Evolutionary conservation across 2,329 filamentous ascomycete species (phyloP), one percentile per base, ranked within the genome.

Genomic region (Ophiocordyceps camponoti-saundersi): DNA sequence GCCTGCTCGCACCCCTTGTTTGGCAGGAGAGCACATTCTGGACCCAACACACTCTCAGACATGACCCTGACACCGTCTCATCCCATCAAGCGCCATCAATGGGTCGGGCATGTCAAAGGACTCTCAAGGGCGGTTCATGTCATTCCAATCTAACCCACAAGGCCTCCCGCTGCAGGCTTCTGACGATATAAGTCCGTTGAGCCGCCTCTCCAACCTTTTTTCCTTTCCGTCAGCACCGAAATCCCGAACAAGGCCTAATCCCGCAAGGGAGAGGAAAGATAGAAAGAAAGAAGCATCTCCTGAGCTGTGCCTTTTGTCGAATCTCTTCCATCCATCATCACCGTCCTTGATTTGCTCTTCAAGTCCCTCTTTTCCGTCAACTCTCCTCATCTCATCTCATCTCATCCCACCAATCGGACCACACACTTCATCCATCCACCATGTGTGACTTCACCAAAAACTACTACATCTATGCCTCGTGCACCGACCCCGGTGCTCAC

Each of bases 391-490:
- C 41, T 23, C 12, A 8, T 2, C 11, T 12, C 6, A 13, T 16
- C 3, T 29, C 41, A 26, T n/a, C 21, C 26, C n/a, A 2, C n/a
- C 20, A 10, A 41, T 4, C 10, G 13, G 6, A 20, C 2, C 21
- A 22, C 6, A 7, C 21, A 15, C n/a, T 22, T 22, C 41, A 22
- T 3, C 21, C n/a, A n/a, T n/a, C n/a, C 57, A 66, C 26, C 49
- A 76, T 78, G 74, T 78, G 74, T 58, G 69, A 77, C 60, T 84
- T 80, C 57, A 82, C 78, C 56, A 83, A 82, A 56, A 85, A 85
- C 63, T 86, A 81, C 61, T 85, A 85, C 64, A 80, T 87, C 61
- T 86, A 85, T 65, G 79, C 79, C 48, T 71, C 75, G 42, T 87
- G 82, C 57, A 63, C 72, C 48, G 79, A 85, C 57, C 82, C 81